Evolutionary conservation across 768 basidiomycete genomes (phyloP).

Genomic region (Gyrodon lividus): DNA sequence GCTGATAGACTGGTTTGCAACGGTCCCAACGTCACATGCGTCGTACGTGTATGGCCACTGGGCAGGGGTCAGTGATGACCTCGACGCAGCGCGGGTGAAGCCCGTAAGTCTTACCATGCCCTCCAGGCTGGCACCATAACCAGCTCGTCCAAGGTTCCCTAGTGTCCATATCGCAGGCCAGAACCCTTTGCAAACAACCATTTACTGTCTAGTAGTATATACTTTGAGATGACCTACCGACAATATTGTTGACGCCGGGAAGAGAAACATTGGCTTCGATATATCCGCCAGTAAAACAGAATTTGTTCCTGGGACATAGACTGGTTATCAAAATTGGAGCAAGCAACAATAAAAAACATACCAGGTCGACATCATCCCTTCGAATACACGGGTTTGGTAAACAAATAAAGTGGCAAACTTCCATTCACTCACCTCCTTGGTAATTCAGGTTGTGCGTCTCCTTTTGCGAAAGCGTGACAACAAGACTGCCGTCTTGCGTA

Average conservation of each 20-base stretch:
- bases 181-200: conserved; percentile 31
- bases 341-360: conserved; percentile 9
- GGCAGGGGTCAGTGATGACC: conserved; percentile 3
- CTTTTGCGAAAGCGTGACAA: conserved; percentile 49
- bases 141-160: conserved; percentile 61
- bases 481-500: conserved; percentile 50
- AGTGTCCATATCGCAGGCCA: conserved; percentile 61
- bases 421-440: conserved; percentile 33
- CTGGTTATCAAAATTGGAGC: conserved; percentile 6
- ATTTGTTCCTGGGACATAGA: conserved; percentile 65
- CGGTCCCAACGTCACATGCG: conserved; percentile 81
- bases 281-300: conserved; percentile 85
- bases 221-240: conserved; percentile 34
- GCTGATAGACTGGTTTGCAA: conserved; percentile 75
- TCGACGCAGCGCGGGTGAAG: background rate
- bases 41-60: conserved; percentile 71
- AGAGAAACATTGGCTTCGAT: conserved; percentile 63
- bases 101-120: conserved; percentile 39
- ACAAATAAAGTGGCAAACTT: conserved; percentile 15
- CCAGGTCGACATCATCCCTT: conserved; percentile 50
- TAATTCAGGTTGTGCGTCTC: conserved; percentile 47
- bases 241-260: conserved; percentile 64
- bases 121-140: conserved; percentile 64
- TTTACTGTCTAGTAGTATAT: background rate
- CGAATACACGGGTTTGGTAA: conserved; percentile 34